Evolutionary conservation across 345 rosid genomes (phyloP).

Genomic region (Streptanthus diversifolius): DNA sequence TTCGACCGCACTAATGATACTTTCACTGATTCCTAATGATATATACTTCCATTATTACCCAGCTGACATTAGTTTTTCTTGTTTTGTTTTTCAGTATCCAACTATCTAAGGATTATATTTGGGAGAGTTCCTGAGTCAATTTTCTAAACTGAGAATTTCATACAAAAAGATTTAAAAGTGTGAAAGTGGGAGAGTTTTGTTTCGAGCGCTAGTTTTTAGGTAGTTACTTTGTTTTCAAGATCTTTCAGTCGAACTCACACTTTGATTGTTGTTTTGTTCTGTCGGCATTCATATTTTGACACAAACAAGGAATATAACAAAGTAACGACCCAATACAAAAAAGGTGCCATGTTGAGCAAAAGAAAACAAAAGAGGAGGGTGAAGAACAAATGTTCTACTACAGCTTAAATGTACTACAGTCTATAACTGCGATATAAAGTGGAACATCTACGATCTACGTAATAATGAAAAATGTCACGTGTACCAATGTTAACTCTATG

Average conservation of each 20-base stretch:
- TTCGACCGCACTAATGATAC: neutral
- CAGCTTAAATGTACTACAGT: constrained; percentile 19
- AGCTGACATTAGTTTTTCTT: too few species aligned
- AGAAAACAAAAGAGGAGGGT: constrained; percentile 6
- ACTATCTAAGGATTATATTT: neutral
- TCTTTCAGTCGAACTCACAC: neutral
- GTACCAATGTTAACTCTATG: neutral
- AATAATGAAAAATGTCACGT: constrained; percentile 13
- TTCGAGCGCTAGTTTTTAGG: too few species aligned
- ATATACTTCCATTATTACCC: neutral
- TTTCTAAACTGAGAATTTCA: neutral
- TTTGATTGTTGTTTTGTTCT: neutral
- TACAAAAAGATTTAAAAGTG: neutral
- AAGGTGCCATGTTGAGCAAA: neutral
- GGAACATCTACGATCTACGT: constrained; percentile 1
- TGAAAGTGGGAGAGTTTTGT: neutral
- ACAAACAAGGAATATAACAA: constrained; percentile 3
- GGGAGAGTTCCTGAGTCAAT: neutral
- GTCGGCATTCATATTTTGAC: neutral
- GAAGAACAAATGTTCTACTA: constrained; percentile 10
- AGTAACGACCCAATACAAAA: constrained; percentile 6
- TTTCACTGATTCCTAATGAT: neutral
- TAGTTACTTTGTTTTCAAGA: neutral
- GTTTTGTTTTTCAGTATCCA: too few species aligned
- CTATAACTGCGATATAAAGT: constrained; percentile 8